Base-by-base conservation (phyloP, 495 filamentous ascomycete genomes). In the Beverwykella pulmonaria region DNA sequence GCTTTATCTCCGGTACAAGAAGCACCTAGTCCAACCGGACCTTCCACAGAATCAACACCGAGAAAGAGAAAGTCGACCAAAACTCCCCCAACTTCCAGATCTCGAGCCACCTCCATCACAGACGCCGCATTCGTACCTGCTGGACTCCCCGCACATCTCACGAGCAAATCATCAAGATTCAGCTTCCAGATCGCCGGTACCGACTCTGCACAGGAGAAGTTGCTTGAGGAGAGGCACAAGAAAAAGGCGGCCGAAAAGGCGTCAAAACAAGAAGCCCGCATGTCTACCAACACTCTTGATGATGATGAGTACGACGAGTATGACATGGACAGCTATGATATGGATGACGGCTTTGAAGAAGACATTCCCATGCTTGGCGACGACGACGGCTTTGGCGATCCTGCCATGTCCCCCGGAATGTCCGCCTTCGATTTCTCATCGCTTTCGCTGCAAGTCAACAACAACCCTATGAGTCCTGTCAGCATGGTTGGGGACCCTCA, bases 171-270 rank as follows among this genome's bases (percentile, higher is more conserved):
- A 0, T 95, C 91, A 1, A 81, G 92, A 10, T 96, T 97, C 69
- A 95, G 92, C 72, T 97, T 97, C 71, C 92, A 97, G 71, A 90
- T 96, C 83, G 80, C 76, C 22, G 84, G 85, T 12, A 86, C 88
- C n/a, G 92, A 90, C 32, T 87, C 89, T 5, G 83, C 83, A 12
- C 87, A 96, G 74, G 92, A 97, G 74, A 88, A 87, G 72, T 72
- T 93, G 1, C 76, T 97, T 17, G 92, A 97, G 78, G 92, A 96
- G 73, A 87, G 91, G 41, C 90, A 94, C 68, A 87, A 90, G 57
- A 84, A 89, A 61, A 87, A 89, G 54, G 87, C 88, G 36, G 79
- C 83, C 30, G 83, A 84, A 53, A 84, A 81, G 72, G 79, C 81
- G 50, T 72, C 71, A 69, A 44, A n/a, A 44, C 65, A 69, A 53